Conservation (phyloP, 139 green algal species). For the Micromonas pusilla region DNA sequence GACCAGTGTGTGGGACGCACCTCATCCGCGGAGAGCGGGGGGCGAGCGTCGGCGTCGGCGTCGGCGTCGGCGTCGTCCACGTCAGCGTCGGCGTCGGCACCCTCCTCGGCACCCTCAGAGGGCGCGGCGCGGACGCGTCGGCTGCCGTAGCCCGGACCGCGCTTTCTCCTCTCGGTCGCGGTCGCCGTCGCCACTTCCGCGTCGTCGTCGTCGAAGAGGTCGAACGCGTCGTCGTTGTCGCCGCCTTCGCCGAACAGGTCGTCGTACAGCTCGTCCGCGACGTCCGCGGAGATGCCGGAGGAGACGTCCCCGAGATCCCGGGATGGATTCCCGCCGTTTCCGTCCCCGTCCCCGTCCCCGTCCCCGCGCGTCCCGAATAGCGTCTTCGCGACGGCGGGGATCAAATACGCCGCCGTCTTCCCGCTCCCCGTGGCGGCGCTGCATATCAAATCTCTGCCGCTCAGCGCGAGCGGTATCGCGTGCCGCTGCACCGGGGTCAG, state of each 20-base stretch:
- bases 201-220: neutral
- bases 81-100: too few species aligned
- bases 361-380: slow-evolving; percentile 33
- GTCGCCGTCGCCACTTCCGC: neutral
- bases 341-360: neutral
- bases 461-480: slow-evolving; percentile 88
- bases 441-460: slow-evolving; percentile 87
- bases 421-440: slow-evolving; percentile 70
- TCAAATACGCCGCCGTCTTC: slow-evolving; percentile 97
- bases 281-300: too few species aligned
- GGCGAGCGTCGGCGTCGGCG: too few species aligned
- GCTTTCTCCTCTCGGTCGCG: too few species aligned
- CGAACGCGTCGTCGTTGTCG: neutral
- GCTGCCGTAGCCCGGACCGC: too few species aligned
- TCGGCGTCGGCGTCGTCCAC: too few species aligned
- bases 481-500: slow-evolving; percentile 95
- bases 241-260: too few species aligned
- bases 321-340: neutral
- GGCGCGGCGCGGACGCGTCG: too few species aligned
- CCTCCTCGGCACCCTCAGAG: too few species aligned
- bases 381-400: slow-evolving; percentile 89
- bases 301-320: neutral
- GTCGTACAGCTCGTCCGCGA: too few species aligned
- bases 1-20: too few species aligned
- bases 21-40: too few species aligned